These are phyloP conservation scores for Harringtonia aguacate DNA, from an alignment of 2,329 filamentous ascomycete species.

Conservation along the genomic window DNA sequence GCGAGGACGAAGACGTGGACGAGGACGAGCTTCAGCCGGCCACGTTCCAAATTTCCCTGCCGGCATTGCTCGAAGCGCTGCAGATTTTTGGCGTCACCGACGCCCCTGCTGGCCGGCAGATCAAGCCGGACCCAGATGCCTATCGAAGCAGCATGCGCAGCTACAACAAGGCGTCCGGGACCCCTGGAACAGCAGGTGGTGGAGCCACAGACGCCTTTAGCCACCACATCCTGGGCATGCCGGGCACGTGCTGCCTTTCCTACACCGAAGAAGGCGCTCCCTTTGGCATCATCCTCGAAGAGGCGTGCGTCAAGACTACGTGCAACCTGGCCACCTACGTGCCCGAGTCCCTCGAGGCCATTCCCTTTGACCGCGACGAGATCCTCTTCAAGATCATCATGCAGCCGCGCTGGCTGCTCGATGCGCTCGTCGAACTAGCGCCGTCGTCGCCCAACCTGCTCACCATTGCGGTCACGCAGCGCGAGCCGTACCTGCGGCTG, in stretches of 20 bases:
- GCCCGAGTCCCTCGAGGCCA: slow-evolving; percentile 62
- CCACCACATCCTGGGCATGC: slow-evolving; percentile 70
- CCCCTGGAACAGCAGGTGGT: background rate
- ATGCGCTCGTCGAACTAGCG: slow-evolving; percentile 59
- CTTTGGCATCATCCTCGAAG: slow-evolving; percentile 76
- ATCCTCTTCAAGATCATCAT: slow-evolving; percentile 92
- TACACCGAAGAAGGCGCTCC: slow-evolving; percentile 67
- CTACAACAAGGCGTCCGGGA: slow-evolving; percentile 33
- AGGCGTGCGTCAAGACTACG: slow-evolving; percentile 76
- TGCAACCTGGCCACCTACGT: slow-evolving; percentile 87
- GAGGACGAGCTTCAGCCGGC: slow-evolving; percentile 31
- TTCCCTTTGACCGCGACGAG: slow-evolving; percentile 74
- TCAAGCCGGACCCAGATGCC: slow-evolving; percentile 47
- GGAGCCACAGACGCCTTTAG: slow-evolving; percentile 63
- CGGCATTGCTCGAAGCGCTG: slow-evolving; percentile 81
- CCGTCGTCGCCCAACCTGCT: slow-evolving; percentile 63
- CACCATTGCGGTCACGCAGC: slow-evolving; percentile 53
- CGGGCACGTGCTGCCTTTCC: slow-evolving; percentile 74
- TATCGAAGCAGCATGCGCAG: slow-evolving; percentile 52
- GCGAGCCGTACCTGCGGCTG: slow-evolving; percentile 63
- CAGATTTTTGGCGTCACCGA: slow-evolving; percentile 91
- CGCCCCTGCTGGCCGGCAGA: slow-evolving; percentile 39
- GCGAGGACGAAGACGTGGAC: slow-evolving; percentile 24
- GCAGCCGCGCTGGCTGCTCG: slow-evolving; percentile 62
- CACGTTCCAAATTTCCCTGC: slow-evolving; percentile 77